Percentiles rank a stretch among this genome's conserved stretches.
phyloP scores from a whole-genome alignment of 1,284 basidiomycete species.

The Pholiota adiposa region DNA sequence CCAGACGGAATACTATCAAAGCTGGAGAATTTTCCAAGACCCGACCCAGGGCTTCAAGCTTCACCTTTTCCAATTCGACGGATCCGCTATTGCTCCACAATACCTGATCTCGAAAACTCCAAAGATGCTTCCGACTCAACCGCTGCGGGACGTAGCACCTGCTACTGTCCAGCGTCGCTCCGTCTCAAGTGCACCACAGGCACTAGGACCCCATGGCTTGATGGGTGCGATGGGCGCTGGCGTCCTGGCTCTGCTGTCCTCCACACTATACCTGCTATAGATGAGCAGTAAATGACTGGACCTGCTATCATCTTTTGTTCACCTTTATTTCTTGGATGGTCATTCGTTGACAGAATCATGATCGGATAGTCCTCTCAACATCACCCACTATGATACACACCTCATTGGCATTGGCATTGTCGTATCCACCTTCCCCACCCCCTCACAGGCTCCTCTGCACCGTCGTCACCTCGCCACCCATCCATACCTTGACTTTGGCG shows the following conservation, averaged over 20 bases:
- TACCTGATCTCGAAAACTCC: slow-evolving; percentile 62
- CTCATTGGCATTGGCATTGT: slow-evolving; percentile 4
- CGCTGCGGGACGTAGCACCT: slow-evolving; percentile 48
- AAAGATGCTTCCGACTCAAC: slow-evolving; percentile 67
- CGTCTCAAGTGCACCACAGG: slow-evolving; percentile 30
- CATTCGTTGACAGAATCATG: slow-evolving; percentile 10
- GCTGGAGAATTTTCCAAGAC: slow-evolving; percentile 67
- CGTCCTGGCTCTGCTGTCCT: slow-evolving; percentile 32
- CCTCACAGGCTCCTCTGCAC: not conserved
- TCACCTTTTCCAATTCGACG: slow-evolving; percentile 69
- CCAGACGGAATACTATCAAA: slow-evolving; percentile 58
- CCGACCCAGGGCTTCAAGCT: slow-evolving; percentile 58
- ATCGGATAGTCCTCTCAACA: slow-evolving; percentile 14
- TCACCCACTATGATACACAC: not conserved
- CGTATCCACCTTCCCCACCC: not conserved
- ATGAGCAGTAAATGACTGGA: slow-evolving; percentile 6
- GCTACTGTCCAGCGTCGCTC: slow-evolving; percentile 25
- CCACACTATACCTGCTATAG: slow-evolving; percentile 36
- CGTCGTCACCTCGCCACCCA: not conserved
- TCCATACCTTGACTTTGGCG: not conserved
- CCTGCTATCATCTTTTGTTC: slow-evolving; percentile 9
- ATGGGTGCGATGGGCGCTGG: slow-evolving; percentile 30
- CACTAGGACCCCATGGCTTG: slow-evolving; percentile 26
- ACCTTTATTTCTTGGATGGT: slow-evolving; percentile 5
- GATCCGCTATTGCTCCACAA: slow-evolving; percentile 61